phyloP scores from a whole-genome alignment of 169 alveolate species.

The Ichthyophthirius multifiliis region DNA sequence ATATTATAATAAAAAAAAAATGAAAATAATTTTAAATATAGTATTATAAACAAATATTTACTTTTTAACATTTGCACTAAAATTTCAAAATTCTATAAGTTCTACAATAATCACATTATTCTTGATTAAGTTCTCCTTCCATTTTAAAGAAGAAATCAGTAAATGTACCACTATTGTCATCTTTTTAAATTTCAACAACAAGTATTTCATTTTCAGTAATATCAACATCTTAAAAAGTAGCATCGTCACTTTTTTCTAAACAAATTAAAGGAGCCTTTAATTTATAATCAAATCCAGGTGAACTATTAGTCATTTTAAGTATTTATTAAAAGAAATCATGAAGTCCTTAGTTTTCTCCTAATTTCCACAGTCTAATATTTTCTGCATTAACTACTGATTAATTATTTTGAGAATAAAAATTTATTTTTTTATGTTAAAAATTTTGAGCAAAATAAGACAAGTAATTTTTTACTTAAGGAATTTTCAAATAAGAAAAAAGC shows the following conservation, averaged over 20 bases:
- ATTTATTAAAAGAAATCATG: not conserved
- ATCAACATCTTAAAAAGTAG: not conserved
- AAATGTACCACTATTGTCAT: no score
- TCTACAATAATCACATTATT: constrained; percentile 38
- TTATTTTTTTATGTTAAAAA: not conserved
- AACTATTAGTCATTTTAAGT: not conserved
- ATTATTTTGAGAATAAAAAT: no score
- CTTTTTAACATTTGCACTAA: constrained; percentile 39
- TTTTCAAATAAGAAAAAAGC: not conserved
- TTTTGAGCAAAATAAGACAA: not conserved
- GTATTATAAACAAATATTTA: no score
- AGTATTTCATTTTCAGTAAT: not conserved
- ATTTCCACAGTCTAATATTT: not conserved
- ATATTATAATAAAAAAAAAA: no score
- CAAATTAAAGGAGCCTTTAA: not conserved
- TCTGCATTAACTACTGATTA: not conserved
- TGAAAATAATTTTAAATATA: no score
- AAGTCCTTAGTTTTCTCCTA: not conserved
- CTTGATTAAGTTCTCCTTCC: constrained; percentile 17
- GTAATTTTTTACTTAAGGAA: not conserved
- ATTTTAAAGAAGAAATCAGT: not conserved
- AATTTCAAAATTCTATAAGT: constrained; percentile 5
- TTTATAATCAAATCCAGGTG: not conserved
- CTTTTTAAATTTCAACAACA: not conserved
- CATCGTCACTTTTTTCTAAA: not conserved